Evolutionary conservation across 257 asterid genomes (phyloP), one percentile per base, ranked within the genome.

Genomic region (Vinca minor): DNA sequence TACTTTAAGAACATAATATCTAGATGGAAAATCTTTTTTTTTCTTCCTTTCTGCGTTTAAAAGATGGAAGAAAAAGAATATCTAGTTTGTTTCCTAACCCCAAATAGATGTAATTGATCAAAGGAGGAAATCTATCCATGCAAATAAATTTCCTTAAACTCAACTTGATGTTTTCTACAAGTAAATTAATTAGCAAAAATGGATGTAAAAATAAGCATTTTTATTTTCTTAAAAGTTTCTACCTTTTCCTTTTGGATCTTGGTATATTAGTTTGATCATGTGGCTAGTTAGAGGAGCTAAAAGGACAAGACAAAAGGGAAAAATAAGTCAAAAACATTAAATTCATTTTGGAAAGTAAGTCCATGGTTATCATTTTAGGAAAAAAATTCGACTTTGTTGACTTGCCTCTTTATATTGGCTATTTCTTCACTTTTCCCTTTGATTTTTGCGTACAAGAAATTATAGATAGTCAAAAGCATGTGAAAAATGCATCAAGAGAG

Each of bases 311-410:
- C 59, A 5, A 4, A 28, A n/a, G n/a, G 13, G 39, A 28, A 5
- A 54, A 28, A 12, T 53, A 53, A 29, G 60, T 54, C 41, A 31
- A 56, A 31, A 34, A 56, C 62, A 31, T 56, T 56, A 56, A 55
- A 56, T 56, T 56, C 32, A 56, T 7, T 31, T 32, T 31, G 62
- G 62, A 29, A 56, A 56, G 25, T 32, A 56, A 56, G 62, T 56
- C 62, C 41, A 5, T 26, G 5, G 25, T 17, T 56, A 17, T 31
- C 62, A 31, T 31, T 56, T 31, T 15, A 21, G 62, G 36, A 56
- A 56, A 56, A 56, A 29, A n/a, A n/a, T 12, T 56, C 28, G 12
- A 14, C 9, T 32, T 38, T 31, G 7, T 31, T 56, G 42, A 56
- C 62, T 56, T 15, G 4, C 25, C 39, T 14, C 60, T 15, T 29